Base-by-base conservation (phyloP, 352 stramenopile species). In the Lagenidium sp. region DNA sequence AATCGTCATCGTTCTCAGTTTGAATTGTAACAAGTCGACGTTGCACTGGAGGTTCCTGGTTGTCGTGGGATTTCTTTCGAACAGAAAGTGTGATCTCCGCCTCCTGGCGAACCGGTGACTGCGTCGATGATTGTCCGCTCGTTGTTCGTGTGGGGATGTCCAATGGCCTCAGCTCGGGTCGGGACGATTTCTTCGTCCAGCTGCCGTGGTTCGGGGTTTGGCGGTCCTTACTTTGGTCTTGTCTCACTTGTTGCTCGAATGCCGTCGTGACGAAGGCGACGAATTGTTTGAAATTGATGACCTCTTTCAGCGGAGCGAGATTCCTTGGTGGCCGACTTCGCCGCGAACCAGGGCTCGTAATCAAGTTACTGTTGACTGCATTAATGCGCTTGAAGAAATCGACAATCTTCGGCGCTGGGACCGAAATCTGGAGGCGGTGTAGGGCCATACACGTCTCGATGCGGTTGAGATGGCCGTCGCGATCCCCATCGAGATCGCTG, bases 261-360 rank as follows among this genome's bases (percentile, higher is more conserved):
- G 72, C 76, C 31, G 69, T 65, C 1, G 71, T 81, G 21, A 84
- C 58, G 42, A 89, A 86, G 4, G 73, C 76, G 18, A 75, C 60
- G 36, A 89, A 89, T 42, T 85, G 70, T 39, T 81, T 83, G 55
- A 78, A 89, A 50, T 60, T 86, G 36, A 89, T 89, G 36, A 84
- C 49, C 45, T 88, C 68, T 4, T 65, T 62, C 24, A 82, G 50
- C 0, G 69, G 67, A 19, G 56, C 42, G 0, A 40, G 18, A 6
- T 28, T 48, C 35, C 29, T 20, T 40, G 21, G 22, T 36, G 8
- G 41, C 35, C 45, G 5, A 19, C 41, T 36, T 39, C 28, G 18
- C 44, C 23, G 21, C 22, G 20, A 32, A 35, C 36, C 42, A n/a
- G 1, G 34, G 22, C 23, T 26, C 1, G 28, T 20, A 6, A n/a